A percentile compares a stretch with the other conserved stretches of the same genome.
These are phyloP conservation scores for Zea luxurians DNA, from an alignment of 176 grass and related monocot species.

Conservation along the genomic window DNA sequence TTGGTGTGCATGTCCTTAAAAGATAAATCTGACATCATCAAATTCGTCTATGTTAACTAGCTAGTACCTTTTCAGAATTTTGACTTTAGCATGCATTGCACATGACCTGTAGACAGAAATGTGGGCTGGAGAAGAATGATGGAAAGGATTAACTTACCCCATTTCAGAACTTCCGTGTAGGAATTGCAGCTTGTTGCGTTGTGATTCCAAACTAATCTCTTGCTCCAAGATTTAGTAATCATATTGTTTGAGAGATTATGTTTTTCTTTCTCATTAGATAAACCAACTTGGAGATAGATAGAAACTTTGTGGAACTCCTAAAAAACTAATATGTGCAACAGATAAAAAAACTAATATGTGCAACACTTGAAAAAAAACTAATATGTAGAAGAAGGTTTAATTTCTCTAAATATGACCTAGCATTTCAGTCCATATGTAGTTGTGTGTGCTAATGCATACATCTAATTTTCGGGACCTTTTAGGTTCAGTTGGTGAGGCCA, in stretches of 20 bases:
- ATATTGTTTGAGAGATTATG: neutral
- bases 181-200: neutral
- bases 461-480: constrained; percentile 37
- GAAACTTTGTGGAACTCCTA: neutral
- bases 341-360: neutral
- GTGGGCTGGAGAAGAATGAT: neutral
- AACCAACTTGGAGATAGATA: neutral
- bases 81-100: neutral
- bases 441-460: constrained; percentile 48
- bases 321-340: neutral
- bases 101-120: constrained; percentile 4
- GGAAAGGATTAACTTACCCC: neutral
- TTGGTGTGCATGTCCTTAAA: no score
- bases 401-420: neutral
- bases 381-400: neutral
- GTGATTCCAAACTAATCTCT: neutral
- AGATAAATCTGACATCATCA: neutral
- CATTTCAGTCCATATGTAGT: constrained; percentile 29
- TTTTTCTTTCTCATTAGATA: neutral
- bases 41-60: no score
- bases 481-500: constrained; percentile 34
- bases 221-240: constrained; percentile 5
- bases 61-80: neutral
- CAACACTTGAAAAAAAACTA: neutral
- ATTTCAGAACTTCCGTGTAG: neutral